Conservation (phyloP, 179 eudicot genomes). For the Beta macrorhiza region DNA sequence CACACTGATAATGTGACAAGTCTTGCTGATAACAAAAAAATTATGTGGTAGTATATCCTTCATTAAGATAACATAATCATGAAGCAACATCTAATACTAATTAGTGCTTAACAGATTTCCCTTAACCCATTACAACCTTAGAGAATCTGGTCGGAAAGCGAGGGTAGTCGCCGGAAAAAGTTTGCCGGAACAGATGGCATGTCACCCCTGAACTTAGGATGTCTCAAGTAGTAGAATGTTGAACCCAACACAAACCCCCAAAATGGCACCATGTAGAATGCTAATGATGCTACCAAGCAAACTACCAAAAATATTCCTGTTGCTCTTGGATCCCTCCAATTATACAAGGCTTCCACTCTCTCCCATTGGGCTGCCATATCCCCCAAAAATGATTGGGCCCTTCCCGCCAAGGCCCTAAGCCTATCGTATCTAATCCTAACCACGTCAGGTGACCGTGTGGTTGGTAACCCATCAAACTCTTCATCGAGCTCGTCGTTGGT, state of each 20-base stretch:
- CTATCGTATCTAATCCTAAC: constrained; percentile 67
- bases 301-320: constrained; percentile 70
- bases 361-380: constrained; percentile 92
- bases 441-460: constrained; percentile 54
- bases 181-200: constrained; percentile 77
- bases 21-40: not conserved
- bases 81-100: not conserved
- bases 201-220: constrained; percentile 79
- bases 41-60: constrained; percentile 2
- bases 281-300: constrained; percentile 58
- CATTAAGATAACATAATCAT: constrained; percentile 10
- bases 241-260: constrained; percentile 53
- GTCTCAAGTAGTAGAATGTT: constrained; percentile 72
- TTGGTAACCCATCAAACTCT: constrained; percentile 80
- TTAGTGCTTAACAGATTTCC: not conserved
- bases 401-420: constrained; percentile 69
- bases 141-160: constrained; percentile 68
- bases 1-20: not conserved
- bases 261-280: constrained; percentile 71
- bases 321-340: constrained; percentile 90
- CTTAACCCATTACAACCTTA: not conserved
- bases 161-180: constrained; percentile 83
- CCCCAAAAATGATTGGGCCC: constrained; percentile 79
- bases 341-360: constrained; percentile 69
- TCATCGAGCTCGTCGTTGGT: constrained; percentile 74